phyloP scores from a whole-genome alignment of 495 filamentous ascomycete species.

The Margaritispora aquatica region DNA sequence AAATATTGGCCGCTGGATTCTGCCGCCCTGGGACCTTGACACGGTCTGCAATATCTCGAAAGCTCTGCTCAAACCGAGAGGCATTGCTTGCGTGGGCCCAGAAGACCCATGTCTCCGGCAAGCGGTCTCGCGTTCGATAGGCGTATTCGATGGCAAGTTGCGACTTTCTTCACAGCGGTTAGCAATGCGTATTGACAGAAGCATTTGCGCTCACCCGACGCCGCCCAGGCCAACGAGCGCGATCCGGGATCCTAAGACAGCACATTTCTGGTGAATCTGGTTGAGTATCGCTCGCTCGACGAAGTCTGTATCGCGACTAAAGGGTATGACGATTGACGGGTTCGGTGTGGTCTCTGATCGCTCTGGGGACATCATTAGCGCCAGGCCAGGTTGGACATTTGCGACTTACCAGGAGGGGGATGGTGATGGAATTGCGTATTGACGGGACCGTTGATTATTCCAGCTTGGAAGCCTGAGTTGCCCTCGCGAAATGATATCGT shows the following conservation, averaged over 20 bases:
- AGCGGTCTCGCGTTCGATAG: conserved; percentile 30
- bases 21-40: conserved; percentile 30
- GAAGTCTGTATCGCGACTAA: conserved; percentile 31
- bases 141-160: conserved; percentile 27
- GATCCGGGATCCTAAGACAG: conserved; percentile 18
- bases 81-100: conserved; percentile 41
- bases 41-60: conserved; percentile 31
- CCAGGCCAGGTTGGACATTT: conserved; percentile 19
- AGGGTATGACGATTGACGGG: conserved; percentile 25
- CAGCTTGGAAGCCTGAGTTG: conserved; percentile 23
- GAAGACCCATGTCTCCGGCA: conserved; percentile 41
- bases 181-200: conserved; percentile 5
- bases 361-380: conserved; percentile 19
- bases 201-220: conserved; percentile 17
- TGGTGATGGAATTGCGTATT: conserved; percentile 27
- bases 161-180: conserved; percentile 22
- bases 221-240: conserved; percentile 26
- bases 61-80: conserved; percentile 35
- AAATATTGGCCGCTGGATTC: conserved; percentile 34
- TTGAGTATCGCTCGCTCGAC: conserved; percentile 28
- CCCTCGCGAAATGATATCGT: neutral
- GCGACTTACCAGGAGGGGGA: conserved; percentile 26
- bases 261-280: conserved; percentile 25
- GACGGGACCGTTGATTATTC: conserved; percentile 27
- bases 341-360: conserved; percentile 23